These are phyloP conservation scores for Chloranthus sessilifolius DNA, from an alignment of 164 flowering plant species.

Conservation along the genomic window DNA sequence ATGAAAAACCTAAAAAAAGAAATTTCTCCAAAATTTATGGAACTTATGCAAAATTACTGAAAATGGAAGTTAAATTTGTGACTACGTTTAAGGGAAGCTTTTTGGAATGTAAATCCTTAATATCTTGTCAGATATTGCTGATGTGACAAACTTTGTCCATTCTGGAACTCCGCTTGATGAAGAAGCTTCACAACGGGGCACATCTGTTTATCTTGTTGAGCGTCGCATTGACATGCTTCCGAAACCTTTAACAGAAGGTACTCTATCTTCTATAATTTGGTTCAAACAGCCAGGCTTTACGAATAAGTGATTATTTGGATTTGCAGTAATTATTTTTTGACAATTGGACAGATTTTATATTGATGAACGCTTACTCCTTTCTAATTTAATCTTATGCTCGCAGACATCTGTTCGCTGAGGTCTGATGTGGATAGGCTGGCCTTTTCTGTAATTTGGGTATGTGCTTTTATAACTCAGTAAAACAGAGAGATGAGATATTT, in stretches of 20 bases:
- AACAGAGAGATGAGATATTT: too few species aligned
- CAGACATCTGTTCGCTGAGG: constrained; percentile 96
- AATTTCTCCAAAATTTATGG: too few species aligned
- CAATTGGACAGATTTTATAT: too few species aligned
- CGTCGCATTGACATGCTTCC: constrained; percentile 99
- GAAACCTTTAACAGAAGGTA: constrained; percentile 96
- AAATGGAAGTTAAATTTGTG: too few species aligned
- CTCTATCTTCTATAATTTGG: constrained; percentile 4
- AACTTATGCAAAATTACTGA: too few species aligned
- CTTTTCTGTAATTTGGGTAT: constrained; percentile 98
- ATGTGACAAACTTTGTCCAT: constrained; percentile 95
- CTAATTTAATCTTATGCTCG: constrained; percentile 16
- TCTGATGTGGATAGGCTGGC: constrained; percentile 97
- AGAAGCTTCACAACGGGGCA: constrained; percentile 93
- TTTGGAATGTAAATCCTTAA: constrained; percentile 5
- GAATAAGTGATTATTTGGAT: constrained; percentile 3
- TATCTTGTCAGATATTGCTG: constrained; percentile 84
- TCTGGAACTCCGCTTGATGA: constrained; percentile 92
- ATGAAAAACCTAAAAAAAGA: too few species aligned
- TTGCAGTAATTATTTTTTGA: neutral
- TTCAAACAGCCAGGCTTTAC: neutral
- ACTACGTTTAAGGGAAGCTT: too few species aligned
- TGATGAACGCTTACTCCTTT: neutral
- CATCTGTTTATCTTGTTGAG: constrained; percentile 99
- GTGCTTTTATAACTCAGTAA: too few species aligned